phyloP scores from a whole-genome alignment of 2,329 filamentous ascomycete species.

The Annulohypoxylon truncatum region DNA sequence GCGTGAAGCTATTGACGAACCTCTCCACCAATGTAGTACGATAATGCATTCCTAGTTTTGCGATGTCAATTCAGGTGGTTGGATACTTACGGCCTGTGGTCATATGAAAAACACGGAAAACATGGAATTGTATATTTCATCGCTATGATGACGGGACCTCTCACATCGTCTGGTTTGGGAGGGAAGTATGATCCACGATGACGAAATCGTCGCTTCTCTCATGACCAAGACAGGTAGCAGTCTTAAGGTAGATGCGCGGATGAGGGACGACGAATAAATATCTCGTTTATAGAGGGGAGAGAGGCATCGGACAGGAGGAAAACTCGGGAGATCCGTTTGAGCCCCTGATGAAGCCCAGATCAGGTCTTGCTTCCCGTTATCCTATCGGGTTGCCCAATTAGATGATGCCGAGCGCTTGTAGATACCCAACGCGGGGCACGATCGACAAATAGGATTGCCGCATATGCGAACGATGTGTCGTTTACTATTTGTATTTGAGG shows the following conservation, averaged over 20 bases:
- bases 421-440: conserved; percentile 36
- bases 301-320: conserved; percentile 8
- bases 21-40: neutral
- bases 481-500: conserved; percentile 16
- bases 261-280: conserved; percentile 23
- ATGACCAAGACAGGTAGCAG: conserved; percentile 22
- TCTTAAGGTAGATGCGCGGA: conserved; percentile 18
- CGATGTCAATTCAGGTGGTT: neutral
- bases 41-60: neutral
- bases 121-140: neutral
- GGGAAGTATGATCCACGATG: conserved; percentile 26
- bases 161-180: conserved; percentile 12
- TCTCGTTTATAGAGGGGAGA: conserved; percentile 18
- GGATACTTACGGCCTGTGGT: neutral
- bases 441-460: conserved; percentile 33
- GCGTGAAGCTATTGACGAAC: conserved; percentile 15
- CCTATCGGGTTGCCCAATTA: conserved; percentile 45
- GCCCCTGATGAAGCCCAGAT: conserved; percentile 15
- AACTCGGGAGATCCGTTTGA: conserved; percentile 12
- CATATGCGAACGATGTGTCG: conserved; percentile 23
- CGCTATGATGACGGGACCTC: conserved; percentile 16
- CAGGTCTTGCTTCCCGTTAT: conserved; percentile 17
- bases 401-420: conserved; percentile 38
- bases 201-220: conserved; percentile 25
- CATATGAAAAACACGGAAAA: neutral